Evolutionary conservation across 306 rosid genomes (phyloP), one percentile per base, ranked within the genome.

Genomic region (Malus sylvestris): DNA sequence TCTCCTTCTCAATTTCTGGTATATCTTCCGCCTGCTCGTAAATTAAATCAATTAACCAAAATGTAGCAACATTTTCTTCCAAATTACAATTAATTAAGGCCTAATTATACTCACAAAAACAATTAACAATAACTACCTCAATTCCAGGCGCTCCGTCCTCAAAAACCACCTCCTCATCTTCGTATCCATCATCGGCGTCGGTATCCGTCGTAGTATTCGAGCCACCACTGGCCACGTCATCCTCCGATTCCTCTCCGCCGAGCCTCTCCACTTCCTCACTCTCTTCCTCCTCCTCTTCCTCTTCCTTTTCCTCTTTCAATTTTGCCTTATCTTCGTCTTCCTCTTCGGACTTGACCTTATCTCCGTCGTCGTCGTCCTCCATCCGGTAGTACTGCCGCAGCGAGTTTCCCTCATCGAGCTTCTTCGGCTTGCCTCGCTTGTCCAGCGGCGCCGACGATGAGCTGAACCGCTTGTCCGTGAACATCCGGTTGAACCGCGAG

Each of bases 391-490:
- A 94, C 72, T 84, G 86, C 22, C 90, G 86, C 12, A 86, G 80
- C 33, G 80, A 38, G 75, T 81, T 79, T 25, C 58, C 81, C 19
- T 82, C 74, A 29, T 74, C 66, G 32, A 12, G 72, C 63, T 75
- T 65, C 74, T 73, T 88, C 27, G 71, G 88, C 83, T 73, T 90
- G 51, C 98, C 98, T 55, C 97, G 84, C 88, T 94, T 94, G 81
- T 94, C 94, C 5, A 89, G 70, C 52, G 97, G 89, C 18, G 94
- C 90, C 29, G 96, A 85, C 20, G 93, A 84, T 23, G 96, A 63
- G 13, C 27, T 29, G 79, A 94, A 94, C 10, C 82, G 82, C 82
- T 80, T 81, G 23, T 94, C 85, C 30, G 83, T 82, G 72, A 94
- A 91, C 80, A 91, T 73, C 45, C 85, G 82, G 15, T 86, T 51